Conservation (phyloP, 352 stramenopile genomes). For the Albugo laibachii region DNA sequence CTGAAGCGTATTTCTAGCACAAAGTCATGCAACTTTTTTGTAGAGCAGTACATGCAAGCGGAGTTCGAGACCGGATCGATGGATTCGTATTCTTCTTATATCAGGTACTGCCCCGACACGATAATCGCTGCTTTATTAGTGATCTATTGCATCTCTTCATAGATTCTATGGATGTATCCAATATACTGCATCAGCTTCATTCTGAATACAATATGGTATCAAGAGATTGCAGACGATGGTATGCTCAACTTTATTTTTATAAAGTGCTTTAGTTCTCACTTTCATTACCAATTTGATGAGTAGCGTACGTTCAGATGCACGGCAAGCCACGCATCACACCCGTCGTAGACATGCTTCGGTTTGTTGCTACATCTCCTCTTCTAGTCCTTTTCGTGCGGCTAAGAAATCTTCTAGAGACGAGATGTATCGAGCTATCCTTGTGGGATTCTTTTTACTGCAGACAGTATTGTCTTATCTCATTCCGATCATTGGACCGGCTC, state of each 20-base stretch:
- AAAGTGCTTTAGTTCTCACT: neutral
- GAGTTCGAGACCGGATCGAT: conserved; percentile 57
- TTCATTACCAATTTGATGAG: neutral
- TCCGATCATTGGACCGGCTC: conserved; percentile 41
- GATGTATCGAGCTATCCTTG: conserved; percentile 69
- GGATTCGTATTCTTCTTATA: conserved; percentile 76
- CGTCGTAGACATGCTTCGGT: conserved; percentile 78
- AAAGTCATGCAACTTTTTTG: conserved; percentile 1
- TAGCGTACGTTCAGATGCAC: conserved; percentile 64
- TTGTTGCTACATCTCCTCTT: neutral
- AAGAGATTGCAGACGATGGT: conserved; percentile 80
- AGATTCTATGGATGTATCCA: conserved; percentile 79
- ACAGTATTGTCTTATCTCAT: conserved; percentile 70
- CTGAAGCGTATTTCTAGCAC: neutral
- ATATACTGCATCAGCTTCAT: conserved; percentile 86
- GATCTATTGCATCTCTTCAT: conserved; percentile 1
- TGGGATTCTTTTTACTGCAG: conserved; percentile 71
- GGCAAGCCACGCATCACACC: conserved; percentile 53
- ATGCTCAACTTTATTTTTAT: neutral
- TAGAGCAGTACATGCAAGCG: conserved; percentile 33
- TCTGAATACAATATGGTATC: conserved; percentile 82
- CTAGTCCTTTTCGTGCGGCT: neutral
- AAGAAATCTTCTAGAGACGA: conserved; percentile 31
- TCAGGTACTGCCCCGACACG: conserved; percentile 16
- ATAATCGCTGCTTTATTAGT: neutral